These are phyloP conservation scores for Xylona heveae DNA, from an alignment of 495 filamentous ascomycete species.

Conservation along the genomic window DNA sequence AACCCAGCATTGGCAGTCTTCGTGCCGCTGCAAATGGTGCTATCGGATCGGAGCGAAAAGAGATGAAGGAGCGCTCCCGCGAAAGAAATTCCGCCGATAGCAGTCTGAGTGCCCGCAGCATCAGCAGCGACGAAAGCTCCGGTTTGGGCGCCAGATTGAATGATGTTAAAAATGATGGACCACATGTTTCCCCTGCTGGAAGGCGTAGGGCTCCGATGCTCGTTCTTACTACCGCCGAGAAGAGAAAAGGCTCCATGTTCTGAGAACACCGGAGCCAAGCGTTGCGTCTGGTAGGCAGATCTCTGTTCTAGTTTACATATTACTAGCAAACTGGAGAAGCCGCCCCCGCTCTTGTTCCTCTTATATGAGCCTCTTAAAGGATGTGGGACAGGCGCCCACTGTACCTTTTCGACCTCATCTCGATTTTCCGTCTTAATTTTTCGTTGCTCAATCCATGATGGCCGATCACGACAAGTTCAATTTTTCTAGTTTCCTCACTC, in stretches of 20 bases:
- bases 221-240: slow-evolving; percentile 73
- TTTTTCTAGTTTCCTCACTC: too few relatives aligned
- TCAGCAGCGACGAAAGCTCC: slow-evolving; percentile 36
- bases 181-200: background rate
- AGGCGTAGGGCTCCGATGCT: slow-evolving; percentile 69
- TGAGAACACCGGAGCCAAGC: too few relatives aligned
- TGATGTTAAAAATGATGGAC: slow-evolving; percentile 15
- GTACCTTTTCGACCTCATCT: too few relatives aligned
- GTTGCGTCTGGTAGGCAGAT: too few relatives aligned
- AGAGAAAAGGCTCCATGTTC: slow-evolving; percentile 60
- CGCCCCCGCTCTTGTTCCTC: too few relatives aligned
- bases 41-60: slow-evolving; percentile 65
- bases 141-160: slow-evolving; percentile 30
- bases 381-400: too few relatives aligned
- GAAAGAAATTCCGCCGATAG: slow-evolving; percentile 33
- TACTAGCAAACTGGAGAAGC: too few relatives aligned
- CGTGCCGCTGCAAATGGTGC: slow-evolving; percentile 61
- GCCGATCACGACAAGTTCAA: too few relatives aligned
- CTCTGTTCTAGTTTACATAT: too few relatives aligned
- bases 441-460: too few relatives aligned
- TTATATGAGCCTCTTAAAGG: too few relatives aligned
- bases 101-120: slow-evolving; percentile 34
- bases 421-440: too few relatives aligned
- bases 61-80: slow-evolving; percentile 36
- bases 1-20: slow-evolving; percentile 58